A percentile compares a stretch with the other conserved stretches of the same genome.
Evolutionary conservation across 2,329 filamentous ascomycete species (phyloP).

Genomic region (Aspergillus awamori): DNA sequence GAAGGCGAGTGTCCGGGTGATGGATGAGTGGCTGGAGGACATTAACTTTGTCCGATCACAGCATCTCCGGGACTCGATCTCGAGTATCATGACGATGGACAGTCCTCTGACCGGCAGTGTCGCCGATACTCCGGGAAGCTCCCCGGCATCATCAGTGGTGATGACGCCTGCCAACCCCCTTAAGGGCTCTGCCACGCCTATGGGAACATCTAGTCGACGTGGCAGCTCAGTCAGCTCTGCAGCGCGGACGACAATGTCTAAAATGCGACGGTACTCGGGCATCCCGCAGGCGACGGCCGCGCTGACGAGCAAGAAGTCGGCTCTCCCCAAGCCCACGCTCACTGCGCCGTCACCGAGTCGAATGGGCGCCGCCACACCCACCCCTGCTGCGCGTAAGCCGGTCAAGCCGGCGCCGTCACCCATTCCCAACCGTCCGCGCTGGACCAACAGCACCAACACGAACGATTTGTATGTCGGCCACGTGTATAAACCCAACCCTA

Average conservation of each 20-base stretch:
- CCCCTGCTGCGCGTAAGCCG: conserved; percentile 44
- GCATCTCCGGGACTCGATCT: conserved; percentile 87
- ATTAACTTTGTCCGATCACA: conserved; percentile 64
- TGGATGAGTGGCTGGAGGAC: conserved; percentile 76
- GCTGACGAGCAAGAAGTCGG: conserved; percentile 39
- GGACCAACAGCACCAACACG: conserved; percentile 70
- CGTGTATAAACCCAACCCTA: conserved; percentile 56
- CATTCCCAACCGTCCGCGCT: conserved; percentile 65
- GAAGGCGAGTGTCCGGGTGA: conserved; percentile 74
- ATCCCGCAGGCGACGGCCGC: conserved; percentile 44
- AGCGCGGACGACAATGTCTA: conserved; percentile 44
- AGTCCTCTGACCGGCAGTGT: conserved; percentile 70
- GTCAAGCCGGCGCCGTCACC: conserved; percentile 46
- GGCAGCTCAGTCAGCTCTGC: conserved; percentile 49
- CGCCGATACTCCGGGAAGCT: conserved; percentile 71
- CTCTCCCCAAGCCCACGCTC: conserved; percentile 38
- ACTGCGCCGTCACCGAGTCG: conserved; percentile 40
- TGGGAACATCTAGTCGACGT: conserved; percentile 50
- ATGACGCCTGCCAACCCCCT: conserved; percentile 56
- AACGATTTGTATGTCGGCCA: conserved; percentile 66
- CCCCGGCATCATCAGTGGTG: conserved; percentile 68
- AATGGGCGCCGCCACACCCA: conserved; percentile 56
- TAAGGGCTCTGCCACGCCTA: conserved; percentile 51
- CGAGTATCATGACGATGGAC: conserved; percentile 85
- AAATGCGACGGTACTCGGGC: conserved; percentile 51